A percentile compares a stretch with the other conserved stretches of the same genome.
Conservation (phyloP, 106 monocot genomes). For the Platanthera zijinensis region DNA sequence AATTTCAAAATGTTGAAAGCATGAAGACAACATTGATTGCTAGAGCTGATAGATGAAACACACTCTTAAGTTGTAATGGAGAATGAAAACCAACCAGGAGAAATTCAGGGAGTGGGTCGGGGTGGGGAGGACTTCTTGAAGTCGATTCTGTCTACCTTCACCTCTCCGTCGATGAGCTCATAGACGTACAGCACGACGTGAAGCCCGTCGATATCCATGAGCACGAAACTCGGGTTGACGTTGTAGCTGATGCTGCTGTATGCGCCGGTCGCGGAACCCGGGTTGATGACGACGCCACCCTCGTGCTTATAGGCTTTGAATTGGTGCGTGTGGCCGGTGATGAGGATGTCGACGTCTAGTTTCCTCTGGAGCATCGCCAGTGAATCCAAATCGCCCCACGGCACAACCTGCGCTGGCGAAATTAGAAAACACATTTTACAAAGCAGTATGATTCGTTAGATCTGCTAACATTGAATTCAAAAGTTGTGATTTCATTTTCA, state of each 20-base stretch:
- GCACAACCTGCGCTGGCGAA: conserved; percentile 40
- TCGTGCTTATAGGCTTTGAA: conserved; percentile 99
- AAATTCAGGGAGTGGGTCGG: conserved; percentile 5
- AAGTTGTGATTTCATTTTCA: no score
- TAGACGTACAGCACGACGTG: conserved; percentile 89
- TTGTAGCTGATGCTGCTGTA: conserved; percentile 89
- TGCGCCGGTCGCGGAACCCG: conserved; percentile 89
- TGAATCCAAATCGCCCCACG: conserved; percentile 94
- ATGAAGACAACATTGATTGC: no score
- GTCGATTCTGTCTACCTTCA: conserved; percentile 95
- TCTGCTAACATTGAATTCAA: no score
- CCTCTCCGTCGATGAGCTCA: conserved; percentile 92
- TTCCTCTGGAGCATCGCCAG: conserved; percentile 91
- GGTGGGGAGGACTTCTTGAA: conserved; percentile 75
- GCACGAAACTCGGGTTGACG: conserved; percentile 92
- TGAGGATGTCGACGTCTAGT: conserved; percentile 86
- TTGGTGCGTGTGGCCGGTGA: conserved; percentile 88
- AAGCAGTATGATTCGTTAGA: no score
- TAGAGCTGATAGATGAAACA: no score
- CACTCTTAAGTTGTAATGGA: no score
- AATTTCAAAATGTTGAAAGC: no score
- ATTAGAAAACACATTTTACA: no score
- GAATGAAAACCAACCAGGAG: not conserved
- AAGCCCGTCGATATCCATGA: conserved; percentile 90
- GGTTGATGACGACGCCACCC: conserved; percentile 94